These are phyloP conservation scores for Linderina pennispora DNA, from an alignment of 192 early-diverging fungal species.

Conservation along the genomic window DNA sequence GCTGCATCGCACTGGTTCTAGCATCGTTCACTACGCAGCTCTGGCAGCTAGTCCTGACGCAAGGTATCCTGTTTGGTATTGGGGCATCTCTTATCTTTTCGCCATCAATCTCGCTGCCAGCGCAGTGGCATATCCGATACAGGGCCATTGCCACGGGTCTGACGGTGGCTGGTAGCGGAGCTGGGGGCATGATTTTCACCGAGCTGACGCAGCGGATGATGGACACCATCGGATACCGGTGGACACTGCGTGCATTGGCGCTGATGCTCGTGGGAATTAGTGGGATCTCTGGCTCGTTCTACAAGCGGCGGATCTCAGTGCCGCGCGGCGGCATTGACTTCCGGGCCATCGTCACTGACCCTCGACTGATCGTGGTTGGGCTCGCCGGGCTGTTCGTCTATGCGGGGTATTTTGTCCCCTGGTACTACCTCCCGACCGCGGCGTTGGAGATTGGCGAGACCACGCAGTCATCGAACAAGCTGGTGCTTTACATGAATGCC, in stretches of 20 bases:
- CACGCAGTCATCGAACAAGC: conserved; percentile 25
- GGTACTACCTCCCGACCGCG: conserved; percentile 39
- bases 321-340: conserved; percentile 13
- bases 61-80: conserved; percentile 68
- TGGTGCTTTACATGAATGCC: conserved; percentile 35
- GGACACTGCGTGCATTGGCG: conserved; percentile 23
- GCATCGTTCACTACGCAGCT: conserved; percentile 34
- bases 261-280: conserved; percentile 23
- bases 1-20: conserved; percentile 14
- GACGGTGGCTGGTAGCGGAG: conserved; percentile 65
- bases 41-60: conserved; percentile 69
- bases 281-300: conserved; percentile 17
- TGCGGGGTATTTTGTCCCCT: conserved; percentile 27
- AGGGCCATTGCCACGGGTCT: conserved; percentile 68
- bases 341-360: conserved; percentile 14
- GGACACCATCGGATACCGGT: conserved; percentile 27
- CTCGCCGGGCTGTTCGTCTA: conserved; percentile 25
- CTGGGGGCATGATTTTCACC: conserved; percentile 64
- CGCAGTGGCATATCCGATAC: conserved; percentile 64
- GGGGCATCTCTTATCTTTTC: conserved; percentile 61
- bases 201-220: conserved; percentile 54
- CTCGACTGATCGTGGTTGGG: conserved; percentile 13
- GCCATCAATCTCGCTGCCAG: conserved; percentile 60
- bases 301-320: conserved; percentile 15
- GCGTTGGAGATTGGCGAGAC: conserved; percentile 27